Evolutionary conservation across 106 monocot genomes (phyloP).

Genomic region (Agapanthus africanus): DNA sequence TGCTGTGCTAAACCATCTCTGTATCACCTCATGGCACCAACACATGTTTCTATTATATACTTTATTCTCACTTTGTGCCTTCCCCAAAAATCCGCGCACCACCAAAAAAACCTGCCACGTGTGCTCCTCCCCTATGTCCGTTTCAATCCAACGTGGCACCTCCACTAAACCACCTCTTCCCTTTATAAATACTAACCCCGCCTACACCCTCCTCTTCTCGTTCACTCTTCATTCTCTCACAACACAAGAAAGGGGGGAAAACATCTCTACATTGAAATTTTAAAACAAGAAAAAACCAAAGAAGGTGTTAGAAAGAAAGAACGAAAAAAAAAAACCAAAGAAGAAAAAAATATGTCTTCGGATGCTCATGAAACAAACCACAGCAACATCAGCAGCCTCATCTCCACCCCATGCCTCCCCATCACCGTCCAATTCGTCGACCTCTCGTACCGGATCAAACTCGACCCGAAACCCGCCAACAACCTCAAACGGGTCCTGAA

Average conservation of each 20-base stretch:
- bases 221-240: constrained; percentile 2
- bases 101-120: too few species aligned
- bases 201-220: not conserved
- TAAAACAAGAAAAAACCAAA: not conserved
- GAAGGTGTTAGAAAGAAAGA: not conserved
- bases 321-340: not conserved
- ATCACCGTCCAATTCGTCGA: constrained; percentile 35
- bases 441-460: constrained; percentile 37
- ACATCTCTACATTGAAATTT: not conserved
- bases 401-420: constrained; percentile 1
- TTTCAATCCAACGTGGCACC: constrained; percentile 3
- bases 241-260: not conserved
- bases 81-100: too few species aligned
- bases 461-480: not conserved
- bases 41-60: too few species aligned
- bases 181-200: not conserved
- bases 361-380: not conserved
- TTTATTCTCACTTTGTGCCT: too few species aligned
- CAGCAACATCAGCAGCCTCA: constrained; percentile 1
- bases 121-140: too few species aligned
- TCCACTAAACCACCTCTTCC: too few species aligned
- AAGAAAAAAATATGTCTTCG: not conserved
- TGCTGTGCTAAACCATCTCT: too few species aligned
- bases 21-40: too few species aligned
- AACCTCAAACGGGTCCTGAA: constrained; percentile 5